These are phyloP conservation scores for Skeletonema potamos DNA, from an alignment of 108 stramenopile genomes.

Conservation along the genomic window DNA sequence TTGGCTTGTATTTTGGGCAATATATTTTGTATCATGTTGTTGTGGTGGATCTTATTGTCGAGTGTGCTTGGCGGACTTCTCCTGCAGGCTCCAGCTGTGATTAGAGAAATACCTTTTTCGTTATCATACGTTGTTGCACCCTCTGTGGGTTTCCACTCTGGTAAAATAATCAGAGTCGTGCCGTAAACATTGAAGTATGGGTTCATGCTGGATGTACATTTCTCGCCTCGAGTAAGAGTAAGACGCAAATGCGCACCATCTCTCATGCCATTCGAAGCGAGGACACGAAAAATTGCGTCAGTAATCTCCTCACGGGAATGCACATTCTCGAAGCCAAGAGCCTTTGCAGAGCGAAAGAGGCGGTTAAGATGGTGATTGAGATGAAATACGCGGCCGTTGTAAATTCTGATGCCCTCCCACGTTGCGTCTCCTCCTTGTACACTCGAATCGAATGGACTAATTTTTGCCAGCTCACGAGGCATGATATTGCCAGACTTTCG, in stretches of 20 bases:
- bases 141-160: slow-evolving; percentile 92
- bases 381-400: slow-evolving; percentile 79
- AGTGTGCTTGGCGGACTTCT: slow-evolving; percentile 79
- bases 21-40: slow-evolving; percentile 87
- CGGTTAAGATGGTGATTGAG: slow-evolving; percentile 87
- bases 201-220: slow-evolving; percentile 89
- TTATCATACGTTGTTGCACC: slow-evolving; percentile 91
- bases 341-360: slow-evolving; percentile 87
- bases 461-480: slow-evolving; percentile 68
- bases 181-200: slow-evolving; percentile 93
- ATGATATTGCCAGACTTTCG: slow-evolving; percentile 51
- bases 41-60: slow-evolving; percentile 90
- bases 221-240: slow-evolving; percentile 90
- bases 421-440: slow-evolving; percentile 94
- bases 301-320: slow-evolving; percentile 77
- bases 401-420: slow-evolving; percentile 89
- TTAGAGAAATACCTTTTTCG: slow-evolving; percentile 75
- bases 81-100: slow-evolving; percentile 72
- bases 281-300: slow-evolving; percentile 88
- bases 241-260: slow-evolving; percentile 92
- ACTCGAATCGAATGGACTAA: slow-evolving; percentile 87
- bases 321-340: slow-evolving; percentile 84
- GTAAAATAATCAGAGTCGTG: slow-evolving; percentile 86
- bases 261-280: slow-evolving; percentile 93
- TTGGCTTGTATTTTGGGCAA: slow-evolving; percentile 96